Evolutionary conservation across 257 asterid genomes (phyloP).

Genomic region (Scutellaria barbata): DNA sequence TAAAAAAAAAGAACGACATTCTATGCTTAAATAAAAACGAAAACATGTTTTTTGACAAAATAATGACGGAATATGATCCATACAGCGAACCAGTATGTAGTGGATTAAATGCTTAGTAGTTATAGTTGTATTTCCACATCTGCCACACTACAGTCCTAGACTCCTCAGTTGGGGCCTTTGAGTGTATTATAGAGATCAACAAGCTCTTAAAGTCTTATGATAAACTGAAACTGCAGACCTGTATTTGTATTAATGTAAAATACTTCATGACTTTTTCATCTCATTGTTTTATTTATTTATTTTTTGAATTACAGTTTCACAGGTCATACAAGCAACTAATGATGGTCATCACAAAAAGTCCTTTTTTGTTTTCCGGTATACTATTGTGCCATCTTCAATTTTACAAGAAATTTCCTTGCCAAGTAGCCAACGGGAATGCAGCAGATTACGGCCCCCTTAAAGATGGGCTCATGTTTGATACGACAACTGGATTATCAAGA

Average conservation of each 20-base stretch:
- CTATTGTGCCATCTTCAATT: constrained; percentile 18
- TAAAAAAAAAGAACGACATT: not conserved
- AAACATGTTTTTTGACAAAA: no score
- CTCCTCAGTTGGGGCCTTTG: not conserved
- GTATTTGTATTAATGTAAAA: not conserved
- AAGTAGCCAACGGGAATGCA: constrained; percentile 80
- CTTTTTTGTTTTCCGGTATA: not conserved
- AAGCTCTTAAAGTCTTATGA: not conserved
- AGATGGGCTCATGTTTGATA: constrained; percentile 92
- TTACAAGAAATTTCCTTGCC: constrained; percentile 19
- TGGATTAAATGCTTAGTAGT: no score
- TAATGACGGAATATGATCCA: no score
- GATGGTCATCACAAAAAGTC: constrained; percentile 35
- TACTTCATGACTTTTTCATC: not conserved
- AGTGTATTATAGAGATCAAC: not conserved
- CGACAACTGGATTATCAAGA: constrained; percentile 89
- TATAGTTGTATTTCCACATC: not conserved
- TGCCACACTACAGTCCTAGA: not conserved
- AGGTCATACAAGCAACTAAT: constrained; percentile 40
- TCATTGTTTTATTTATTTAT: constrained; percentile 17
- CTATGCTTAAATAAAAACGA: no score
- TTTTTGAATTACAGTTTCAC: constrained; percentile 50
- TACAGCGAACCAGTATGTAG: no score
- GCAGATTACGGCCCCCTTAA: constrained; percentile 90
- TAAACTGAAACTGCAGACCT: not conserved